Base-by-base conservation (phyloP, 148 eudicot genomes). In the Heliamphora exappendiculata region DNA sequence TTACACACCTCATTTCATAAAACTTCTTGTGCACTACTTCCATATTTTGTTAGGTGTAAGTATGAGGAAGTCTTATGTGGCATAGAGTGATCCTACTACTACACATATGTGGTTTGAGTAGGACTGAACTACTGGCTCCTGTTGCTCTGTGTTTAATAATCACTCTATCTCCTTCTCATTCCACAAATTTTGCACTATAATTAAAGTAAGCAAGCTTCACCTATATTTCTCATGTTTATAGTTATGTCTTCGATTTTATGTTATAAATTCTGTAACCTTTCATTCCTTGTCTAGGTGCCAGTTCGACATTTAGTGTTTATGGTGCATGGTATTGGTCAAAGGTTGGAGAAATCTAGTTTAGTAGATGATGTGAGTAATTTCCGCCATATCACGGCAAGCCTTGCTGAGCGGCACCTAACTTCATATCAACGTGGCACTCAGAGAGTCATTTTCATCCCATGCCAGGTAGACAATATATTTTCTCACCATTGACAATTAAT, bases 271-370 rank as follows among this genome's bases (percentile, higher is more conserved):
- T 26, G 26, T 24, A 58, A 74, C 26, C 3, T 67, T 34, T 62
- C 28, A 39, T 22, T 76, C 19, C 20, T 73, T 62, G 51, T 76
- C 28, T 66, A 96, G 99, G 99, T 96, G 78, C 98, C 98, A 55
- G 99, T 96, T 79, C 86, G 87, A 45, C 99, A 96, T 84, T 73
- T 96, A 81, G 97, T 96, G 45, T 96, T 96, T 86, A 96, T 96
- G 99, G 97, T 96, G 70, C 99, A 96, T 83, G 99, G 99, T 76
- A 96, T 96, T 83, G 99, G 99, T 80, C 99, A 96, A 86, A 91
- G 99, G 77, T 85, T 96, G 88, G 91, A 91, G 83, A 93, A 93
- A 74, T 91, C 99, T 16, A 96, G 88, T 85, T 81, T 96, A 71
- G 97, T 96, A 47, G 99, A 96, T 81, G 99, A 96, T 82, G 99